Evolutionary conservation across 2,329 filamentous ascomycete genomes (phyloP).

Genomic region (Trichoderma polysporum): DNA sequence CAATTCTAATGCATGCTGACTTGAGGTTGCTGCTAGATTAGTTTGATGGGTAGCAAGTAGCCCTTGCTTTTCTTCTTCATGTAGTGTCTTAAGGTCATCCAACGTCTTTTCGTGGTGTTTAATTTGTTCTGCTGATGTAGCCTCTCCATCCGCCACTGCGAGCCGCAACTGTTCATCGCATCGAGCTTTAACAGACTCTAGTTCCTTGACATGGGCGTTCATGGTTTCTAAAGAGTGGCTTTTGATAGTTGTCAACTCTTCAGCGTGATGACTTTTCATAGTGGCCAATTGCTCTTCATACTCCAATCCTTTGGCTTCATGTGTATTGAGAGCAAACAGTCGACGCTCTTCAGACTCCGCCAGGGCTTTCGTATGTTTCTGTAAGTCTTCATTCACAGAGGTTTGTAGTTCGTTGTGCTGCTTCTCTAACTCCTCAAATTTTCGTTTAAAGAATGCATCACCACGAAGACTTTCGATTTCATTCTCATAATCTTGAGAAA

Average conservation of each 20-base stretch:
- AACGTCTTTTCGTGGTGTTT: slow-evolving; percentile 43
- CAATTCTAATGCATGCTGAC: slow-evolving; percentile 28
- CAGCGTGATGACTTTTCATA: slow-evolving; percentile 56
- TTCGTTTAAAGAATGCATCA: slow-evolving; percentile 63
- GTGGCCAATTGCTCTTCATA: slow-evolving; percentile 56
- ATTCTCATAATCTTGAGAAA: slow-evolving; percentile 62
- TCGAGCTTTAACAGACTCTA: slow-evolving; percentile 55
- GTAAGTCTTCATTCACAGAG: slow-evolving; percentile 37
- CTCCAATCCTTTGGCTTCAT: slow-evolving; percentile 52
- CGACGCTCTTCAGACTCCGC: slow-evolving; percentile 46
- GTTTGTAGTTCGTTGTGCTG: slow-evolving; percentile 54
- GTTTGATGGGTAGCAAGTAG: slow-evolving; percentile 33
- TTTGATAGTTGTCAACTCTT: slow-evolving; percentile 59
- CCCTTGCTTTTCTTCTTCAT: slow-evolving; percentile 40
- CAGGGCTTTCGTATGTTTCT: slow-evolving; percentile 44
- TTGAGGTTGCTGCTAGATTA: background rate
- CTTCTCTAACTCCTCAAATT: slow-evolving; percentile 59
- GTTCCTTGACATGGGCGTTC: slow-evolving; percentile 48
- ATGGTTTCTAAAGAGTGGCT: slow-evolving; percentile 50
- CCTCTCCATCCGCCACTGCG: slow-evolving; percentile 44
- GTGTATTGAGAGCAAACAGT: slow-evolving; percentile 43
- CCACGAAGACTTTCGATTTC: slow-evolving; percentile 64
- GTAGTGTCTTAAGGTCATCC: slow-evolving; percentile 43
- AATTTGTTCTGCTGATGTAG: slow-evolving; percentile 41
- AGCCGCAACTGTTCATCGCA: slow-evolving; percentile 51